A percentile compares a stretch with the other conserved stretches of the same genome.
Conservation (phyloP, 1,284 basidiomycete species). For the Inonotus hispidus region DNA sequence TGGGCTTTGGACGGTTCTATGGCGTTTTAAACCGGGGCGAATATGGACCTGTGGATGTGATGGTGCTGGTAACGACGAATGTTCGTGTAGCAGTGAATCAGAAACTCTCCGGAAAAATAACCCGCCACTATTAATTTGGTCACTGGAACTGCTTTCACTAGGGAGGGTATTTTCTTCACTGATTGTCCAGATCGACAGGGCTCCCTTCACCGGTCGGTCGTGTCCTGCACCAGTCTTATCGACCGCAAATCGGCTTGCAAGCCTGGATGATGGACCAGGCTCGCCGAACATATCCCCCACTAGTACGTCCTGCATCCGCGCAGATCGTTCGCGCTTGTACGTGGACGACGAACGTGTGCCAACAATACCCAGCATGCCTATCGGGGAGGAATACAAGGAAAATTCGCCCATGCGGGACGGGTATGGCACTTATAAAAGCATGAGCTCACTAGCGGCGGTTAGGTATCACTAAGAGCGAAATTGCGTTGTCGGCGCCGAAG, state of each 20-base stretch:
- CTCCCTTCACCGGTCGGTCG: neutral
- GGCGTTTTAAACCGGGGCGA: conserved; percentile 12
- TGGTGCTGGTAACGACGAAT: neutral
- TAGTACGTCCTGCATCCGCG: neutral
- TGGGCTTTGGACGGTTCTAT: conserved; percentile 12
- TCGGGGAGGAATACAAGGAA: neutral
- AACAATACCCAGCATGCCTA: conserved; percentile 5
- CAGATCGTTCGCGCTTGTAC: neutral
- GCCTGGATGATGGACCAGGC: conserved; percentile 8
- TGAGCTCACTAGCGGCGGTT: neutral
- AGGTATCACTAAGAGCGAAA: neutral
- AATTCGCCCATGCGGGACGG: neutral
- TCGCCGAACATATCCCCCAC: neutral
- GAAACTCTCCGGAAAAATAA: neutral
- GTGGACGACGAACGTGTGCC: conserved; percentile 8
- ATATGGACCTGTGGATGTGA: conserved; percentile 2
- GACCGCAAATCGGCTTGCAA: conserved; percentile 5
- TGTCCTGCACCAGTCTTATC: neutral
- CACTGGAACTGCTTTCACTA: neutral
- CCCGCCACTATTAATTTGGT: neutral
- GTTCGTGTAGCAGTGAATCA: neutral
- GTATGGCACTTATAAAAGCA: neutral
- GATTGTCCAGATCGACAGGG: conserved; percentile 11
- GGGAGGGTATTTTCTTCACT: conserved; percentile 6
- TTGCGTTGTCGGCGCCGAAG: neutral